Base-by-base conservation (phyloP, 1,284 basidiomycete species). In the Apiotrichum brassicae region DNA sequence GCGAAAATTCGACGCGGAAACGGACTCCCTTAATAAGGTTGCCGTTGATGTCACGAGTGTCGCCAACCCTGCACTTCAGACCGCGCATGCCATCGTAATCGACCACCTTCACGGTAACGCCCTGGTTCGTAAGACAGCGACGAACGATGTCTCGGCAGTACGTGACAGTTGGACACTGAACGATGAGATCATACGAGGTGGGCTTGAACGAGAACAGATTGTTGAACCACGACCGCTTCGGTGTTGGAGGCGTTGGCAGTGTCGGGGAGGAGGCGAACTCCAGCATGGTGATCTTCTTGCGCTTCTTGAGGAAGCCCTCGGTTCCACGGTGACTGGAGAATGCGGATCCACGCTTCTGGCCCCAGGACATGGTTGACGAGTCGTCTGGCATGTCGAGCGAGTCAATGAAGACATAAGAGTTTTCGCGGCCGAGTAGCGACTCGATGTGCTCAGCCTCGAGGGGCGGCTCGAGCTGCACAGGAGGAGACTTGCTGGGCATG, bases 141-240 rank as follows among this genome's bases (percentile, higher is more conserved):
- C 57, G 62, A 37, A 55, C 59, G 19, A 51, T 46, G 46, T 67
- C 67, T 30, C 63, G 59, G 22, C 69, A 68, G 19, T 62, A 64
- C 28, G 60, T 58, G 43, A 72, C 63, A 48, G 65, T 70, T 35
- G 59, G 60, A 12, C 68, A 70, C 22, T 43, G 38, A n/a, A 56
- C 38, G 46, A 66, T 57, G 26, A 75, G 53, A 5, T 66, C 70
- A 68, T 82, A 83, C 14, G 76, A 78, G 16, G 81, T 76, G 0
- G 87, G 82, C 64, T 85, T 88, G 77, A 88, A 85, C 65, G 83
- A 86, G 80, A 97, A 94, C 40, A 95, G 79, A 56, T 85, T 86
- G 46, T 83, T 82, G 59, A 97, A 83, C 93, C 93, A 97, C 50
- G 81, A 82, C 42, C 85, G 81, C 68, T 85, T 86, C 32, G 66